Evolutionary conservation across 441 rosid genomes (phyloP).

Genomic region (Corymbia citriodora): DNA sequence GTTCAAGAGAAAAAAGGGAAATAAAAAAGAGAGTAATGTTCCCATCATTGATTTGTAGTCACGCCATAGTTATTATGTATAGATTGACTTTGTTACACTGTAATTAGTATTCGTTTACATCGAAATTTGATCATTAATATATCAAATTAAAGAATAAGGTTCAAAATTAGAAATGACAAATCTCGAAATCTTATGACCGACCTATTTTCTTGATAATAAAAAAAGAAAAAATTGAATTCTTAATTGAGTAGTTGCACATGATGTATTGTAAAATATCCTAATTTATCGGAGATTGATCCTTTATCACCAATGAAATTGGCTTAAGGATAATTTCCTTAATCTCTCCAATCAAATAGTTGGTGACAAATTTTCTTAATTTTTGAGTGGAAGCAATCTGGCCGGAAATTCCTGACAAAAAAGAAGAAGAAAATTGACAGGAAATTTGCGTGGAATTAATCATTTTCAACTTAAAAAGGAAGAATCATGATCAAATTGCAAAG

Average conservation of each 20-base stretch:
- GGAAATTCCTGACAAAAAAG: no score
- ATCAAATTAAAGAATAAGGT: neutral
- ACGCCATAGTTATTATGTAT: neutral
- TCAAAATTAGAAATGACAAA: neutral
- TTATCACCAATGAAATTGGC: no score
- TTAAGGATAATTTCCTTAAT: no score
- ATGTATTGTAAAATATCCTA: neutral
- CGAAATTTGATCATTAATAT: neutral
- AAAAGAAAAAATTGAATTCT: neutral
- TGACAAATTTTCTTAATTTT: no score
- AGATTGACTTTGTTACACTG: neutral
- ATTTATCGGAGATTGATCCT: neutral
- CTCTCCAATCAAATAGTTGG: no score
- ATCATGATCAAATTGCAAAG: neutral
- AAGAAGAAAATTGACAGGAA: no score
- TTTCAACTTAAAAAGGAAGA: neutral
- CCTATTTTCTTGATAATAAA: neutral
- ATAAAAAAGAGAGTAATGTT: neutral
- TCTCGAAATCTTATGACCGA: neutral
- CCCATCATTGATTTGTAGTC: neutral
- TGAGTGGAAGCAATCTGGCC: no score
- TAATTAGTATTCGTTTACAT: neutral
- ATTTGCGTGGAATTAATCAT: no score
- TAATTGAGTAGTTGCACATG: no score
- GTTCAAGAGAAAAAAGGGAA: neutral